phyloP scores from a whole-genome alignment of 2,329 filamentous ascomycete species.

The Fusarium tricinctum region DNA sequence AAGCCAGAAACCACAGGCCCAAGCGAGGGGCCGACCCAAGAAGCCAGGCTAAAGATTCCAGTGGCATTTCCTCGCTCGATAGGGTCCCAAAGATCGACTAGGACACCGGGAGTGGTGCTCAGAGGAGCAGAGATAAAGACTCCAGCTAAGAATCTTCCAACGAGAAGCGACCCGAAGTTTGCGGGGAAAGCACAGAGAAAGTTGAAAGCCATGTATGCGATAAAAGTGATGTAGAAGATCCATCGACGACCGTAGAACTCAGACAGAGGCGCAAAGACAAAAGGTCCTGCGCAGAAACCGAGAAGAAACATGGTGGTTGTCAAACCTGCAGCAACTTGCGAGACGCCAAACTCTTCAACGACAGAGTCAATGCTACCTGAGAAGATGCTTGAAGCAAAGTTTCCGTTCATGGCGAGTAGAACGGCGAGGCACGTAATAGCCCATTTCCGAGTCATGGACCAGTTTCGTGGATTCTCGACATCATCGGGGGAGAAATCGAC shows the following conservation, averaged over 20 bases:
- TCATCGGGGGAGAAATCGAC: conserved; percentile 66
- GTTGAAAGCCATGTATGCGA: conserved; percentile 64
- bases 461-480: conserved; percentile 65
- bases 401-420: conserved; percentile 67
- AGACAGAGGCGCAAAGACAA: conserved; percentile 69
- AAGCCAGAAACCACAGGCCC: conserved; percentile 70
- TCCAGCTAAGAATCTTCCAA: conserved; percentile 68
- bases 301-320: conserved; percentile 69
- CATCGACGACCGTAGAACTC: conserved; percentile 70
- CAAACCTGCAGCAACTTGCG: conserved; percentile 61
- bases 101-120: conserved; percentile 64
- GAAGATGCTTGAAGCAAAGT: conserved; percentile 60
- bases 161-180: conserved; percentile 66
- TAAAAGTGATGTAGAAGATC: conserved; percentile 66
- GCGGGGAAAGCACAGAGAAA: conserved; percentile 68
- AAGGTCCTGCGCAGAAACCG: conserved; percentile 69
- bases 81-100: conserved; percentile 68
- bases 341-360: conserved; percentile 59
- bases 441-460: conserved; percentile 58
- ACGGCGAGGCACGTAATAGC: conserved; percentile 60
- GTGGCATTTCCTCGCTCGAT: conserved; percentile 67
- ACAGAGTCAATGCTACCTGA: conserved; percentile 54
- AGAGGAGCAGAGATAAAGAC: conserved; percentile 67
- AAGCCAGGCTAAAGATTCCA: conserved; percentile 66
- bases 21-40: conserved; percentile 67